Base-by-base conservation (phyloP, 495 filamentous ascomycete species). In the Aspergillus campestris region DNA sequence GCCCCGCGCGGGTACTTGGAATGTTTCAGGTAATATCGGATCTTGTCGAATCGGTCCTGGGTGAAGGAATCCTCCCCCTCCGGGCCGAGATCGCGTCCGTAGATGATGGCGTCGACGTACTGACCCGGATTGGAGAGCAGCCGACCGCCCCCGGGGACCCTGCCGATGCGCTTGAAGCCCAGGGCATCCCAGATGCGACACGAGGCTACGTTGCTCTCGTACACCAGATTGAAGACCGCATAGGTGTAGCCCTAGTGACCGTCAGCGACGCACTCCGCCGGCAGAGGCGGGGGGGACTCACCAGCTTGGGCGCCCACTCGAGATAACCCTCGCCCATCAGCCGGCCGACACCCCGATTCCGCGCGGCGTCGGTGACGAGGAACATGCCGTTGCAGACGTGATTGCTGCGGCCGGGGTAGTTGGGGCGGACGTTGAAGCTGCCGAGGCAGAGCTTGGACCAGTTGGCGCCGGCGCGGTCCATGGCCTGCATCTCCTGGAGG, bases 11-110 rank as follows among this genome's bases (percentile, higher is more conserved):
- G 92, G 63, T 98, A 97, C 65, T 91, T 91, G 56, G 82, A 82
- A 64, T 89, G 87, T 59, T 94, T 94, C 53, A 98, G 81, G 69
- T 98, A 98, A 67, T 87, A 96, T 45, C 86, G 82, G 56, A 98
- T 98, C 69, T 96, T 98, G 69, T 96, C 90, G 71, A 97, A 97
- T 48, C 92, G 86, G 64, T 96, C 91, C 74, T 95, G 90, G 59
- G 84, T 89, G 53, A 94, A 85, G 54, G 85, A 87, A 60, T 95
- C 88, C 55, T 94, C 89, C 48, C 81, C 83, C 41, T 83, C 81
- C 5, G 75, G 66, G 8, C 79, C 81, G 11, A 98, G 77, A 55
- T 94, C 89, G 18, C 94, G 80, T 3, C 94, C 92, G 62, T 92
- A 98, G 43, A 97, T 94, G 63, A 97, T 95, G 40, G 92, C 94